These are phyloP conservation scores for Euryodendron excelsum DNA, from an alignment of 148 eudicot genomes.

Conservation along the genomic window DNA sequence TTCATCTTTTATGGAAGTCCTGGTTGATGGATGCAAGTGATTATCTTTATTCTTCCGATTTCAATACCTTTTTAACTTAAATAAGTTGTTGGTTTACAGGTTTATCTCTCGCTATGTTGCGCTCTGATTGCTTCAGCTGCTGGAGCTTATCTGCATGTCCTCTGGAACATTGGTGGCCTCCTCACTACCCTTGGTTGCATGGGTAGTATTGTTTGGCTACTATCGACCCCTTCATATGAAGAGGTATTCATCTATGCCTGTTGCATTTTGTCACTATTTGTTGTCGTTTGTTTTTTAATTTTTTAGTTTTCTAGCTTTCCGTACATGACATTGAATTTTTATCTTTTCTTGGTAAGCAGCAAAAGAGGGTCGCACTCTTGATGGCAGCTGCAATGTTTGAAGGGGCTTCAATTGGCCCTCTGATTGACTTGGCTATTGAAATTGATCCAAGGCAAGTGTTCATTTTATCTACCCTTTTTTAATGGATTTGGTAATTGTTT, in stretches of 20 bases:
- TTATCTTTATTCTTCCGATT: background rate
- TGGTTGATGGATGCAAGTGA: background rate
- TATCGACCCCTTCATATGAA: conserved; percentile 39
- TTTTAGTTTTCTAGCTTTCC: background rate
- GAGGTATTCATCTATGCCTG: conserved; percentile 44
- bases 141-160: conserved; percentile 77
- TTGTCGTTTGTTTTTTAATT: too few relatives aligned
- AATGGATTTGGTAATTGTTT: background rate
- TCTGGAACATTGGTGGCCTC: conserved; percentile 82
- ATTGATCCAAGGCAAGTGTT: conserved; percentile 62
- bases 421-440: conserved; percentile 56
- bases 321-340: background rate
- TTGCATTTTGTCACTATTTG: background rate
- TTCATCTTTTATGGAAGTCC: background rate
- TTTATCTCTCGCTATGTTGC: conserved; percentile 70
- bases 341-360: conserved; percentile 31
- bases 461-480: background rate
- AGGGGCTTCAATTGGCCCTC: conserved; percentile 87
- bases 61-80: too few relatives aligned
- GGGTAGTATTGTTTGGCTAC: conserved; percentile 63
- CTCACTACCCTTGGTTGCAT: conserved; percentile 63
- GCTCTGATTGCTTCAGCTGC: conserved; percentile 75
- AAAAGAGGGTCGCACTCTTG: conserved; percentile 54
- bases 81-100: conserved; percentile 43
- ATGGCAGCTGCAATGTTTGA: conserved; percentile 63